Percentiles rank a stretch among this genome's conserved stretches.
Evolutionary conservation across 345 rosid genomes (phyloP).

Genomic region (Hibiscus mutabilis): DNA sequence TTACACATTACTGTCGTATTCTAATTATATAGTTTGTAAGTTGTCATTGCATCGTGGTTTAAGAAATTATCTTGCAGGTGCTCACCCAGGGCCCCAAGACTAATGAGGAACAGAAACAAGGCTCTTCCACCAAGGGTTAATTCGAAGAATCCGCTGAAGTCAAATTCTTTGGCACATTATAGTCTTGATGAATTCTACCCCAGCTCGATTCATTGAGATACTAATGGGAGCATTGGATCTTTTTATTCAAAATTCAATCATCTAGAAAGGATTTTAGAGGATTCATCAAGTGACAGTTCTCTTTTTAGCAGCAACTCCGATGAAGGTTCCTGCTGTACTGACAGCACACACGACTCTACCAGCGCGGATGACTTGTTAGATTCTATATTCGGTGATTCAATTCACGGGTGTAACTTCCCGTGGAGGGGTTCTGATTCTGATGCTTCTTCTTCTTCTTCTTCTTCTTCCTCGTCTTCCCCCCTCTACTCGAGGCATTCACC

Average conservation of each 20-base stretch:
- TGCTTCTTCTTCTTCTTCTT: conserved; percentile 33
- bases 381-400: conserved; percentile 48
- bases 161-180: conserved; percentile 27
- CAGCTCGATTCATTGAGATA: conserved; percentile 26
- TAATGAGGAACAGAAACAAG: conserved; percentile 32
- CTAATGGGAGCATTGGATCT: conserved; percentile 42
- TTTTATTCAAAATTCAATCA: conserved; percentile 57
- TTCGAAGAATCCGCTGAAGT: conserved; percentile 18
- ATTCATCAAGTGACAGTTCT: conserved; percentile 82
- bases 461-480: conserved; percentile 61
- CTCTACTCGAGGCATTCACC: conserved; percentile 35
- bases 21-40: not conserved
- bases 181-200: conserved; percentile 21
- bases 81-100: conserved; percentile 67
- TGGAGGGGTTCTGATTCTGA: conserved; percentile 56
- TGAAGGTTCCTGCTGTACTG: conserved; percentile 87
- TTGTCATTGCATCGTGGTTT: not conserved
- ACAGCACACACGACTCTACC: conserved; percentile 56
- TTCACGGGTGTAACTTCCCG: conserved; percentile 39
- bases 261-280: conserved; percentile 59
- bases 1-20: not conserved
- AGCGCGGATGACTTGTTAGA: conserved; percentile 85
- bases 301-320: conserved; percentile 81
- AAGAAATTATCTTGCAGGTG: conserved; percentile 40
- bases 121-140: conserved; percentile 25